Evolutionary conservation across 2,329 filamentous ascomycete species (phyloP), one percentile per base, ranked within the genome.

Genomic region (Cylindrodendrum hubeiense): DNA sequence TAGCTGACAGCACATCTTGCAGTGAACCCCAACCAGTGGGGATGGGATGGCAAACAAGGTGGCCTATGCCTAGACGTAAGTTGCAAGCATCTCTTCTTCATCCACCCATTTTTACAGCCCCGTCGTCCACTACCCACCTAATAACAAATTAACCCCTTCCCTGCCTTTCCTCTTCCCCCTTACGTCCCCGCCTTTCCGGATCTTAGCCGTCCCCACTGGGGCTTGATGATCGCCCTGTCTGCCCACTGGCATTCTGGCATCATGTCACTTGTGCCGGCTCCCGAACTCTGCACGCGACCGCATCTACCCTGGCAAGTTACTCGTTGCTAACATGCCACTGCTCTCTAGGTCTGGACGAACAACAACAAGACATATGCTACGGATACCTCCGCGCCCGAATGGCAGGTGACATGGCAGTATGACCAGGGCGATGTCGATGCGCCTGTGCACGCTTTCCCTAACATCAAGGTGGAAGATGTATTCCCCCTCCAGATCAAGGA

Each of bases 11-110:
- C 55, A n/a, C 34, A 46, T 30, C 50, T 33, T 46, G 21, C 62
- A 87, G 85, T 87, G 60, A 87, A 87, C 70, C 85, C 86, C 50
- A 87, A 87, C 68, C 85, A 86, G 75, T 87, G 85, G 85, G 84
- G 83, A 68, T 80, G 83, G 72, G 68, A 77, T 22, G 77, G 77
- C 10, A 73, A 77, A 17, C 70, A 74, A 2, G 84, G 84, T 39
- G 74, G 69, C 19, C 73, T 87, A 26, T 88, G 86, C 74, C 80
- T 88, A 80, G 85, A 86, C 77, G 85, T 87, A 78, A 76, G 85
- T 80, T 21, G 13, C 53, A 22, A n/a, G 19, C 51, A 21, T 56
- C n/a, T 41, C 43, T 34, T 30, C 41, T 41, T 34, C 28, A 21
- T 26, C 52, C 43, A 60, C 46, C 46, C 37, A 39, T 39, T n/a